Evolutionary conservation across 2,329 filamentous ascomycete species (phyloP), one percentile per base, ranked within the genome.

Genomic region (Dothideomycetes sp.): DNA sequence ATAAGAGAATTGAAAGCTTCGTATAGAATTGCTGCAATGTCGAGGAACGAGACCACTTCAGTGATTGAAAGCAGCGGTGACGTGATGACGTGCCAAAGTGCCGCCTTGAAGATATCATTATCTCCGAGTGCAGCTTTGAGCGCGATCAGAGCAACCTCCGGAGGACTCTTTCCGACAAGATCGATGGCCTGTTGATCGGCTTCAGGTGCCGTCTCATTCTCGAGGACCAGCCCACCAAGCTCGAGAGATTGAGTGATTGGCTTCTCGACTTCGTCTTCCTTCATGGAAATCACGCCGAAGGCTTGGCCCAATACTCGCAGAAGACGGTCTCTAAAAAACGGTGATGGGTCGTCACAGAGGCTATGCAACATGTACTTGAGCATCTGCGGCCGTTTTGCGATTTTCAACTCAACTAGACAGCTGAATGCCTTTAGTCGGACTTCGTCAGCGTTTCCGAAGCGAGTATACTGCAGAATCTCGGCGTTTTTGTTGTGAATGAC

Each of bases 391-490:
- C 65, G 63, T 25, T 64, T 64, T 25, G 73, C 67, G 40, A 76
- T 60, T 35, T 73, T 73, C 8, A 77, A 61, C 13, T 74, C 69
- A 20, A 74, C 62, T 1, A 81, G 61, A 45, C 71, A 74, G 17
- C 68, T 61, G 56, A 78, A 79, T 3, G 76, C 76, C 41, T 71
- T 67, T 13, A 78, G 48, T 4, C 77, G 72, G 18, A 81, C 70
- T 43, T 73, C 67, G 34, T 78, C 73, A 40, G 73, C 74, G 15
- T 77, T 79, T 17, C 71, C 73, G 15, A 68, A 60, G 37, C 72
- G 64, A 1, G 75, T 76, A 49, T 80, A 81, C 37, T 76, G 73
- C 44, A 80, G 51, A 44, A 80, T 76, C 39, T 78, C 74, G 32
- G 70, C 64, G 1, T 69, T 53, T 47, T 73, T 72, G 41, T 69